phyloP scores from a whole-genome alignment of 306 rosid species.

The Fragaria nilgerrensis region DNA sequence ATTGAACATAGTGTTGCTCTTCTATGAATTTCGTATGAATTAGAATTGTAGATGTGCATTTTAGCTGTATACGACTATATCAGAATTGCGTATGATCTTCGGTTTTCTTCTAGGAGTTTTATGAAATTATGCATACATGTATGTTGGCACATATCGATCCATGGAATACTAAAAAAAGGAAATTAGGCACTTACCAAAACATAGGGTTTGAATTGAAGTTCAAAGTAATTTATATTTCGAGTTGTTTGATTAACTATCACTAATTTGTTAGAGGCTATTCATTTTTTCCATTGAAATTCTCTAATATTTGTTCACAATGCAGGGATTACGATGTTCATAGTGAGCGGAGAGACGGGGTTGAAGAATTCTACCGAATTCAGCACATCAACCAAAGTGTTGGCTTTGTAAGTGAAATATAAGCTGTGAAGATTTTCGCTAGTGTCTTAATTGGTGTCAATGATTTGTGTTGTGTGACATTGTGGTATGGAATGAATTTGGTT shows the following conservation, averaged over 20 bases:
- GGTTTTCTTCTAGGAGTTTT: background rate
- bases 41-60: background rate
- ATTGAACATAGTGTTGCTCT: background rate
- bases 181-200: background rate
- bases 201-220: background rate
- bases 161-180: background rate
- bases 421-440: background rate
- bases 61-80: background rate
- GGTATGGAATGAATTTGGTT: background rate
- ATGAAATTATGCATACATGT: background rate
- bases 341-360: slow-evolving; percentile 55
- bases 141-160: background rate
- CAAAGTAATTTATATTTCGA: background rate
- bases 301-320: background rate
- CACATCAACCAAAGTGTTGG: slow-evolving; percentile 64
- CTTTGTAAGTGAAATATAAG: slow-evolving; percentile 44
- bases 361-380: slow-evolving; percentile 56
- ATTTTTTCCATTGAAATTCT: background rate
- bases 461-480: background rate
- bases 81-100: background rate
- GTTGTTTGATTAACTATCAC: background rate
- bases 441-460: background rate
- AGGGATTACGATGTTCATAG: slow-evolving; percentile 44
- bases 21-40: background rate
- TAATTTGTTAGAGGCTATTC: background rate